A percentile compares a stretch with the other conserved stretches of the same genome.
These are phyloP conservation scores for Chenopodium quinoa DNA, from an alignment of 148 eudicot genomes.

Conservation along the genomic window DNA sequence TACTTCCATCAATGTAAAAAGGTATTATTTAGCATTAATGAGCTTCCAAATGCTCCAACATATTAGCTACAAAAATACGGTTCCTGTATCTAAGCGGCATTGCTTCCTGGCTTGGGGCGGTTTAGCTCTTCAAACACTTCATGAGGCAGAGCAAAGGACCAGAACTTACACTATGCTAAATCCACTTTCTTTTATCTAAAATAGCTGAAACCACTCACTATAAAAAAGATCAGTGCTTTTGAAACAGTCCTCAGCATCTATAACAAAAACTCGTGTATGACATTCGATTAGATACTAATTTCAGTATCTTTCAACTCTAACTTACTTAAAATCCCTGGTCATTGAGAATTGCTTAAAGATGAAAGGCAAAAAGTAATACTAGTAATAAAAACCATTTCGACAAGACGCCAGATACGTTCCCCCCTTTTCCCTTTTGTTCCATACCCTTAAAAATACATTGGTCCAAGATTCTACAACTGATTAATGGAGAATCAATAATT, in stretches of 20 bases:
- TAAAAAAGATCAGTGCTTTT: not conserved
- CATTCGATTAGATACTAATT: not conserved
- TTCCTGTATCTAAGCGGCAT: not conserved
- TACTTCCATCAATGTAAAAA: not conserved
- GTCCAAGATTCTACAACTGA: conserved; percentile 13
- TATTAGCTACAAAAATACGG: not conserved
- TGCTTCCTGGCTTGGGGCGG: not conserved
- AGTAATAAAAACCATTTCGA: not conserved
- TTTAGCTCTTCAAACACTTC: not conserved
- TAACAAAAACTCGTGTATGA: not conserved
- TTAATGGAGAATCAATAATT: conserved; percentile 13
- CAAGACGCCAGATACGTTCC: not conserved
- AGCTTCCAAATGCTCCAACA: not conserved
- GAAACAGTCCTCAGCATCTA: not conserved
- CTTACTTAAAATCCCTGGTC: not conserved
- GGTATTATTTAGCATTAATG: not conserved
- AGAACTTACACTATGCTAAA: not conserved
- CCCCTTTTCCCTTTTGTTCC: not conserved
- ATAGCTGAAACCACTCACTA: not conserved
- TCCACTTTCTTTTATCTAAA: not conserved
- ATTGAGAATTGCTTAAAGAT: not conserved
- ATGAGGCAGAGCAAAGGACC: not conserved
- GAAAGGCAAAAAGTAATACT: not conserved
- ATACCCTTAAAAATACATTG: not conserved
- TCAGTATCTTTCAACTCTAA: not conserved